Evolutionary conservation across 768 basidiomycete species (phyloP).

Genomic region (Naganishia friedmannii): DNA sequence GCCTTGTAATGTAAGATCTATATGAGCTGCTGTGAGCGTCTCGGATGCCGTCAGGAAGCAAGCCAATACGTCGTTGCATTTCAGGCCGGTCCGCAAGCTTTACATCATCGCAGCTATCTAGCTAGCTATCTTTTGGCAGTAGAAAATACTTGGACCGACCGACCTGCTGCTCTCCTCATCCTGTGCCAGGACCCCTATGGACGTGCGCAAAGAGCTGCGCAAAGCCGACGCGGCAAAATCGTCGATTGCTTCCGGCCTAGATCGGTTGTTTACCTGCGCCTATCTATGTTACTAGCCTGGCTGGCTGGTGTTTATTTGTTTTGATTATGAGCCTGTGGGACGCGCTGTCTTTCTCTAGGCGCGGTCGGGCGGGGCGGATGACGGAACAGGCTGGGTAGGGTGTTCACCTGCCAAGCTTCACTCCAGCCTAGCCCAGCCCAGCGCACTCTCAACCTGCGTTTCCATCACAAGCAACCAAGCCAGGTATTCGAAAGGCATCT

Average conservation of each 20-base stretch:
- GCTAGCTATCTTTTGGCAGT: not conserved
- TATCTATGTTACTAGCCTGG: no score
- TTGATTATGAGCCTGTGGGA: not conserved
- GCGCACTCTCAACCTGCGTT: no score
- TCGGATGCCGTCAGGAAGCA: not conserved
- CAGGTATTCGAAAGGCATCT: no score
- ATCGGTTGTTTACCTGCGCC: slow-evolving; percentile 1
- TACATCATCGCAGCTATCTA: not conserved
- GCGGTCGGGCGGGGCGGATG: no score
- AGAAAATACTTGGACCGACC: not conserved
- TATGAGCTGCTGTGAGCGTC: no score
- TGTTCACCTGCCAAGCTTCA: no score
- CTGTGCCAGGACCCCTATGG: not conserved
- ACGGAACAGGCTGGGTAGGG: no score
- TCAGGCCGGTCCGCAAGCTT: not conserved
- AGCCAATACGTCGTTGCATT: not conserved
- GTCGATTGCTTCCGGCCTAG: not conserved
- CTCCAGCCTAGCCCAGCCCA: no score
- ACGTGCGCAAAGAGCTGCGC: not conserved
- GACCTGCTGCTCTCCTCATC: no score
- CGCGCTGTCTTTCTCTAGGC: not conserved
- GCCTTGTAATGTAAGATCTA: not conserved
- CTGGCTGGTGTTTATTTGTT: not conserved
- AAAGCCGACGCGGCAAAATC: no score
- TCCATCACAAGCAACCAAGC: no score